phyloP scores from a whole-genome alignment of 129 eudicot genomes.

The Flaveria bidentis region DNA sequence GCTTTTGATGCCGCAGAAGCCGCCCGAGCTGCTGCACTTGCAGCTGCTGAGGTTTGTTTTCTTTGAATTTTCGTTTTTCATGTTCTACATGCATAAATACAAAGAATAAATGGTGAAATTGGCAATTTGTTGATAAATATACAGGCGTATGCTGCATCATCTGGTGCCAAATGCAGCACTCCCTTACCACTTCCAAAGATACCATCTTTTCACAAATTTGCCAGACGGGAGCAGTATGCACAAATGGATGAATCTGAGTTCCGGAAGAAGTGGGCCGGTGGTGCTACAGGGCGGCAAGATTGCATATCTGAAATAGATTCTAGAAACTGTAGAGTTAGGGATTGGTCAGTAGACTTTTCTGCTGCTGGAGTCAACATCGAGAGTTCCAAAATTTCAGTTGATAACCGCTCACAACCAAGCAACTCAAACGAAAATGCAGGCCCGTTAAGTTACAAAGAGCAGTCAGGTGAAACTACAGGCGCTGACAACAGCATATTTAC shows the following conservation, averaged over 20 bases:
- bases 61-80: not conserved
- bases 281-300: constrained; percentile 65
- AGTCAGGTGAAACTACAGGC: constrained; percentile 79
- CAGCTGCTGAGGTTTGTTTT: constrained; percentile 86
- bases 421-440: constrained; percentile 71
- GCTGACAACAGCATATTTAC: constrained; percentile 83
- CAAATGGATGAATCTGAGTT: constrained; percentile 75
- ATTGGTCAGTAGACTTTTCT: constrained; percentile 96
- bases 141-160: constrained; percentile 86
- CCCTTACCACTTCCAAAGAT: constrained; percentile 79
- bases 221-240: constrained; percentile 80
- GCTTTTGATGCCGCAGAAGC: constrained; percentile 94
- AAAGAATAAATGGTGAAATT: constrained; percentile 15
- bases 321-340: constrained; percentile 92
- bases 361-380: constrained; percentile 72
- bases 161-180: constrained; percentile 56
- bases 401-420: constrained; percentile 70
- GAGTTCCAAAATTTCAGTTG: constrained; percentile 60
- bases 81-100: not conserved
- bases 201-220: constrained; percentile 88
- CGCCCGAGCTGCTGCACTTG: constrained; percentile 89
- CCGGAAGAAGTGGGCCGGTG: constrained; percentile 63
- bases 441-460: constrained; percentile 65
- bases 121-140: constrained; percentile 3
- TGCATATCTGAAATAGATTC: constrained; percentile 88